Base-by-base conservation (phyloP, 1,139 yeast genomes). In the Suhomyces anneliseae region DNA sequence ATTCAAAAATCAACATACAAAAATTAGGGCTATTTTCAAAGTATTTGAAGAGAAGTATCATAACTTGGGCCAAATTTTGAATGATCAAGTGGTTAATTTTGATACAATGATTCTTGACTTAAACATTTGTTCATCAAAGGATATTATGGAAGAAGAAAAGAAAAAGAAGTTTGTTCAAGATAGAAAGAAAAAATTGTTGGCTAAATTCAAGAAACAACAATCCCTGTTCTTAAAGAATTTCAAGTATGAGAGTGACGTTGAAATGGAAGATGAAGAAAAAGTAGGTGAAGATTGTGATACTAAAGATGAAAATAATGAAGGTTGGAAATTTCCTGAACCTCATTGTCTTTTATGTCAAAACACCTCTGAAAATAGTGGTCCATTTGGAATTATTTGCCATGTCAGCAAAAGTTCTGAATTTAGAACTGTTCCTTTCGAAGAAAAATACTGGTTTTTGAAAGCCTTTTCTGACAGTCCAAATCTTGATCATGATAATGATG, bases 311-410 rank as follows among this genome's bases (percentile, higher is more conserved):
- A 24, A 36, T 8, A 63, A 60, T 9, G 65, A 61, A 1, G 78
- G 74, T 7, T 88, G 95, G 95, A 70, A 70, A 36, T 90, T 81
- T 57, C 96, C 96, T 0, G 87, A 83, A 37, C 85, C 85, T 36
- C 87, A 83, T 51, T 93, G 99, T 62, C 85, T 92, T 36, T 74
- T 93, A 31, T 93, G 99, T 63, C 95, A 92, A 57, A 90, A 89
- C 81, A 85, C 90, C 0, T 78, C 84, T 3, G 81, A 78, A 26
- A 78, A 79, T 42, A 80, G 81, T 26, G 90, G 88, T 9, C 81
- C 89, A 0, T 90, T 87, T 68, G 97, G 96, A 0, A 76, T 87
- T 12, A 80, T 87, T 38, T 77, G 86, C 8, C 78, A 82, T 58
- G 72, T 85, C 29, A 71, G 83, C 3, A 77, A 76, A 40, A 73